A percentile compares a stretch with the other conserved stretches of the same genome.
These are phyloP conservation scores for Fraxinus pennsylvanica DNA, from an alignment of 257 asterid species.

Conservation along the genomic window DNA sequence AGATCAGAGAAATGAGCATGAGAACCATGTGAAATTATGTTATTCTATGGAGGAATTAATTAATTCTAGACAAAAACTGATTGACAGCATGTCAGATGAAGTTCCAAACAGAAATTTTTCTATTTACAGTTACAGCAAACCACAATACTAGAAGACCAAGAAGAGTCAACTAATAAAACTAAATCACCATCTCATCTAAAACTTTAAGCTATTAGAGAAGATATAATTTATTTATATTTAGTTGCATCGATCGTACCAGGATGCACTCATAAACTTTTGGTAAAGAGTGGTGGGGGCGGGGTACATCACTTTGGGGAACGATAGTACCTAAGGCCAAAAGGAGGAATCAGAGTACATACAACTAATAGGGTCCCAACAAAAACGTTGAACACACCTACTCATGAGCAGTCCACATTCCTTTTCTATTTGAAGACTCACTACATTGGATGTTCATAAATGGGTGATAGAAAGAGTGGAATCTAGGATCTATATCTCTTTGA, in stretches of 20 bases:
- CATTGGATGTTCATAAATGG: neutral
- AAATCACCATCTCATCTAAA: neutral
- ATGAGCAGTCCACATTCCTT: neutral
- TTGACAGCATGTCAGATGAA: neutral
- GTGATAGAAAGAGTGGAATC: neutral
- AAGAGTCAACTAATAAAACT: neutral
- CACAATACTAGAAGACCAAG: slow-evolving; percentile 7
- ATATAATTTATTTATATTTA: neutral
- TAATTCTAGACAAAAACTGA: neutral
- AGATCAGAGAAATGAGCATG: slow-evolving; percentile 25
- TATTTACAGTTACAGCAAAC: neutral
- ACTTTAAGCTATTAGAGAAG: neutral
- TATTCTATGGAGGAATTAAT: neutral
- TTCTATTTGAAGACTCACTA: neutral
- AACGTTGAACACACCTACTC: no score
- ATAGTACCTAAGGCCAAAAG: no score
- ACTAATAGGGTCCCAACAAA: no score
- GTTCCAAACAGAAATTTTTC: neutral
- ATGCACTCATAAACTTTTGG: neutral
- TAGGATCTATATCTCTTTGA: neutral
- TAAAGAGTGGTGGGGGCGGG: neutral
- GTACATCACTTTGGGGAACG: neutral
- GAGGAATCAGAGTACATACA: no score
- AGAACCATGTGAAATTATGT: neutral
- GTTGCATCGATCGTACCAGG: neutral